Evolutionary conservation across 805 yeast species (phyloP).

Genomic region (Ogataea corticis): DNA sequence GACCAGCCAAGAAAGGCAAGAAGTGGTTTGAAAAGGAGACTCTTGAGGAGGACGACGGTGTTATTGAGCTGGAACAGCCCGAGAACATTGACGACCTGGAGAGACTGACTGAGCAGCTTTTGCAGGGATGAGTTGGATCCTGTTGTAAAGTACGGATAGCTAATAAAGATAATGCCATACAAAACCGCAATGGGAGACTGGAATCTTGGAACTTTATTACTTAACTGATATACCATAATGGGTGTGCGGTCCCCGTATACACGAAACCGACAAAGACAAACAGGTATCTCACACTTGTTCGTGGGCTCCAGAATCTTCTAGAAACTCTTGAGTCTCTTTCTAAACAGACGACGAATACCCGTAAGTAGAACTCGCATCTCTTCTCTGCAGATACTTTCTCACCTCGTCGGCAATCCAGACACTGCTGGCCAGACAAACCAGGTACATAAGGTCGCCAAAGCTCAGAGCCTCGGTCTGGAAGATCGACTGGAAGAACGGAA

Average conservation of each 20-base stretch:
- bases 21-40: slow-evolving; percentile 50
- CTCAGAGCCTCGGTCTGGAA: slow-evolving; percentile 93
- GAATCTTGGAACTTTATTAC: no score
- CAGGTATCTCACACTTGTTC: no score
- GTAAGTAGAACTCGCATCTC: slow-evolving; percentile 16
- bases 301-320: no score
- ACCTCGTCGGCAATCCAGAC: slow-evolving; percentile 86
- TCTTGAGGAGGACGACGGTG: slow-evolving; percentile 30
- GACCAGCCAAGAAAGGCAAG: slow-evolving; percentile 38
- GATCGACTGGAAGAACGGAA: slow-evolving; percentile 87
- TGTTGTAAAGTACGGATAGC: background rate
- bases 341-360: slow-evolving; percentile 35
- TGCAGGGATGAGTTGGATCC: slow-evolving; percentile 23
- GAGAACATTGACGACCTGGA: slow-evolving; percentile 92
- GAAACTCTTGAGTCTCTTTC: background rate
- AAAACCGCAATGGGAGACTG: no score
- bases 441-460: slow-evolving; percentile 65
- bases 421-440: slow-evolving; percentile 66
- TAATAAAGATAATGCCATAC: no score
- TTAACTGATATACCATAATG: no score
- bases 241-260: no score
- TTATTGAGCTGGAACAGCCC: slow-evolving; percentile 83
- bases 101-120: slow-evolving; percentile 66
- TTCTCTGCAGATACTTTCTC: slow-evolving; percentile 52
- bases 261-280: no score